Conservation (phyloP, 495 filamentous ascomycete species). For the Aspergillus nidulans region DNA sequence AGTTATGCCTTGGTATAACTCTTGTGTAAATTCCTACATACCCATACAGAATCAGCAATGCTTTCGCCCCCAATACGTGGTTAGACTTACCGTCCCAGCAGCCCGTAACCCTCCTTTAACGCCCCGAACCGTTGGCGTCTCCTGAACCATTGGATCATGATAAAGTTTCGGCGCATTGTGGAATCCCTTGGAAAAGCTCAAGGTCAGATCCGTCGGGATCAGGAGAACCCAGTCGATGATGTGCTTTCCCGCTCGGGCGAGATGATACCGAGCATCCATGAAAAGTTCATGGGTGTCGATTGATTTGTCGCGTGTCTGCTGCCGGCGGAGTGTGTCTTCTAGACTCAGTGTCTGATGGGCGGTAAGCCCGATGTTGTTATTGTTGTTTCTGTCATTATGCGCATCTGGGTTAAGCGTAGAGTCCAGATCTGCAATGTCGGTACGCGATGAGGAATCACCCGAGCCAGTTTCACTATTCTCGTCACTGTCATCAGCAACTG, state of each 20-base stretch:
- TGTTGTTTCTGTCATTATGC: background rate
- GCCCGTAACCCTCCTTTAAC: constrained; percentile 62
- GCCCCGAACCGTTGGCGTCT: constrained; percentile 64
- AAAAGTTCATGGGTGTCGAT: constrained; percentile 13
- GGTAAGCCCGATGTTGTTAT: background rate
- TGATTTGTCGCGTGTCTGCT: constrained; percentile 7
- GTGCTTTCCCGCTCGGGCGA: constrained; percentile 47
- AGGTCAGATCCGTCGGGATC: constrained; percentile 74
- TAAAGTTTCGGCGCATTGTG: constrained; percentile 80
- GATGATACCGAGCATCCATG: constrained; percentile 18
- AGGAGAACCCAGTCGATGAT: constrained; percentile 68
- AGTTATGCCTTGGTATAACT: constrained; percentile 66
- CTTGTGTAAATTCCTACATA: constrained; percentile 56
- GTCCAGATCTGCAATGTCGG: too few species aligned
- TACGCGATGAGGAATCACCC: background rate
- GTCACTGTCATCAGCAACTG: background rate
- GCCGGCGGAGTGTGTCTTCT: background rate
- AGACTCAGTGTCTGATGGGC: constrained; percentile 1
- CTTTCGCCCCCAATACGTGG: background rate
- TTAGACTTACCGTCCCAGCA: constrained; percentile 47
- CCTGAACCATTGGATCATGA: constrained; percentile 67
- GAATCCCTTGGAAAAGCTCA: constrained; percentile 76
- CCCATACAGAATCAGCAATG: too few species aligned
- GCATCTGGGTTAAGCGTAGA: background rate
- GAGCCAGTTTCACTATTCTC: background rate